Evolutionary conservation across 192 early-diverging fungal species (phyloP), one percentile per base, ranked within the genome.

Genomic region (Backusella tuberculispora): DNA sequence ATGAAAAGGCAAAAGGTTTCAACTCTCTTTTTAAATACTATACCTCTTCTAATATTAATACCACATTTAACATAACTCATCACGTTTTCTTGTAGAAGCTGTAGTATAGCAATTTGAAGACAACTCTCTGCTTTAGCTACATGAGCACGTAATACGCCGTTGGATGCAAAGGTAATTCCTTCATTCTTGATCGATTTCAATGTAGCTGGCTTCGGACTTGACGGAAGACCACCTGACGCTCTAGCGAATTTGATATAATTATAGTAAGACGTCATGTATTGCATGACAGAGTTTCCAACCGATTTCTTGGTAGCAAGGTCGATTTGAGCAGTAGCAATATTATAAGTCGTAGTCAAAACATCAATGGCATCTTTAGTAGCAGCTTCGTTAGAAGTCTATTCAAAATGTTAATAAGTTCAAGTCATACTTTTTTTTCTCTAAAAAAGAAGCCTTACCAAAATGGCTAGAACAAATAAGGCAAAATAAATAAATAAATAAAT

Each of bases 21-120:
- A 15, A 48, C 7, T 26, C 24, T 21, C 1, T 53, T 42, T n/a
- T 63, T 84, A n/a, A n/a, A n/a, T n/a, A n/a, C n/a, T n/a, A 45
- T 82, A 88, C 86, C 86, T 83, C 83, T 76, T 65, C 86, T 77
- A 40, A 88, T 50, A 74, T 88, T 88, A 37, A 88, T 46, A 13
- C 85, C 87, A 19, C 76, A 78, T 68, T 86, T 88, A 15, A 86
- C 76, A 72, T 88, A 88, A 7, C 87, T 83, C 41, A 83, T 77
- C 12, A 86, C 78, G 47, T 76, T 85, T 40, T 88, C 87, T 65
- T 84, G 78, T 10, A 77, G 74, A 50, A 86, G 66, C 29, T 85
- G 72, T 70, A 88, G 80, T 65, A 88, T 71, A 3, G 80, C 81
- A 1, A 82, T 86, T 70, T 85, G 37, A 17, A 88, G 71, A 74